These are phyloP conservation scores for Citrullus amarus DNA, from an alignment of 306 rosid species.

Conservation along the genomic window DNA sequence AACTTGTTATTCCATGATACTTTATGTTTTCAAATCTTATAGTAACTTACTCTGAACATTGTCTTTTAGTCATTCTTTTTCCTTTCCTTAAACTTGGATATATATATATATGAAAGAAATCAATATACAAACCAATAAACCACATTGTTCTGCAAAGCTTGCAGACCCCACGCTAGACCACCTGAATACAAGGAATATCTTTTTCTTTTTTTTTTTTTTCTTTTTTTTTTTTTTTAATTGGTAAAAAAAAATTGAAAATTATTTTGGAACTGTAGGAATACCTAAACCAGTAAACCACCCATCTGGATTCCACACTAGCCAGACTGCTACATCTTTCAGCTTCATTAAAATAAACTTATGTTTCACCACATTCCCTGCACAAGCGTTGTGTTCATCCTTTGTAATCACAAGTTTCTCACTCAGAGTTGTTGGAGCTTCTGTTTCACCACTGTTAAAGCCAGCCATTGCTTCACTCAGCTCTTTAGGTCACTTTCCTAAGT, in stretches of 20 bases:
- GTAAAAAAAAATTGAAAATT: background rate
- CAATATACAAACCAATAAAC: slow-evolving; percentile 2
- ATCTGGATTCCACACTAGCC: background rate
- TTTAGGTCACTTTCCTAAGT: background rate
- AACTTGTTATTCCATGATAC: background rate
- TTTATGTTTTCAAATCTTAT: background rate
- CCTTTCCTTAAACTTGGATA: background rate
- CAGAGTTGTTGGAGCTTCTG: background rate
- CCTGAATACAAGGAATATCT: background rate
- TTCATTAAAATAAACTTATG: background rate
- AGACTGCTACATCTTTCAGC: background rate
- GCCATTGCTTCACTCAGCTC: background rate
- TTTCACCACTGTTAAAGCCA: background rate
- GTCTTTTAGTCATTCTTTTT: background rate
- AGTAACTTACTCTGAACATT: background rate
- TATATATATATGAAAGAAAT: background rate
- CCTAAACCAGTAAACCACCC: background rate
- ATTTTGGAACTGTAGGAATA: background rate
- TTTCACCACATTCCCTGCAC: background rate
- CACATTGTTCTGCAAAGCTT: background rate
- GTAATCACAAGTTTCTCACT: background rate
- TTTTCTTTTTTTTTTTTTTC: background rate
- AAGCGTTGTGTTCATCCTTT: background rate
- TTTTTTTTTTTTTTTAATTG: background rate
- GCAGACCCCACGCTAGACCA: background rate